A percentile compares a stretch with the other conserved stretches of the same genome.
Conservation (phyloP, 164 flowering plant species). For the Nymphaea thermarum region DNA sequence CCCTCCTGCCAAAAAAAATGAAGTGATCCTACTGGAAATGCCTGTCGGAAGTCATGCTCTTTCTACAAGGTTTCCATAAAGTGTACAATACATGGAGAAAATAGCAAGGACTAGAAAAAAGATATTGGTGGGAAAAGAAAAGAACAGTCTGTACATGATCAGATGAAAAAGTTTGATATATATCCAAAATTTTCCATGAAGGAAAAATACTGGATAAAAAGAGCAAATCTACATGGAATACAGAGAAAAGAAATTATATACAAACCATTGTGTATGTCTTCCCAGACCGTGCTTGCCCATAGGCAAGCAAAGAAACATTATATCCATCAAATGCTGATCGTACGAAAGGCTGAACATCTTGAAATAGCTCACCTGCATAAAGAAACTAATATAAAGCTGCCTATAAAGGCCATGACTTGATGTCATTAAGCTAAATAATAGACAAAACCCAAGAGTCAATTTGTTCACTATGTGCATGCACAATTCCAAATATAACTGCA, state of each 20-base stretch:
- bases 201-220: background rate
- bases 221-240: background rate
- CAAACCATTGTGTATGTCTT: constrained; percentile 92
- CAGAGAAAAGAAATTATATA: background rate
- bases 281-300: constrained; percentile 88
- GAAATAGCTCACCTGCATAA: constrained; percentile 80
- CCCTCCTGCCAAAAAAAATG: constrained; percentile 64
- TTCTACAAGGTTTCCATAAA: background rate
- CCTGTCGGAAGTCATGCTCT: background rate
- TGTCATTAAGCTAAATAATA: background rate
- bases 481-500: background rate
- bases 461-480: background rate
- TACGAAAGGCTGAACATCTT: constrained; percentile 87
- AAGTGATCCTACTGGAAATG: background rate
- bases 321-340: constrained; percentile 98
- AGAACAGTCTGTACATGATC: background rate
- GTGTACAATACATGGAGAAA: background rate
- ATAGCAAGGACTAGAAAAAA: background rate
- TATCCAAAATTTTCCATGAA: no score
- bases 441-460: background rate
- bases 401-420: no score
- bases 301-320: constrained; percentile 84
- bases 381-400: background rate
- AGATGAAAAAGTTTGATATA: no score
- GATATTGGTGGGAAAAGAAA: background rate